Evolutionary conservation across 139 green algal genomes (phyloP), one percentile per base, ranked within the genome.

Genomic region (Micromonas pusilla): DNA sequence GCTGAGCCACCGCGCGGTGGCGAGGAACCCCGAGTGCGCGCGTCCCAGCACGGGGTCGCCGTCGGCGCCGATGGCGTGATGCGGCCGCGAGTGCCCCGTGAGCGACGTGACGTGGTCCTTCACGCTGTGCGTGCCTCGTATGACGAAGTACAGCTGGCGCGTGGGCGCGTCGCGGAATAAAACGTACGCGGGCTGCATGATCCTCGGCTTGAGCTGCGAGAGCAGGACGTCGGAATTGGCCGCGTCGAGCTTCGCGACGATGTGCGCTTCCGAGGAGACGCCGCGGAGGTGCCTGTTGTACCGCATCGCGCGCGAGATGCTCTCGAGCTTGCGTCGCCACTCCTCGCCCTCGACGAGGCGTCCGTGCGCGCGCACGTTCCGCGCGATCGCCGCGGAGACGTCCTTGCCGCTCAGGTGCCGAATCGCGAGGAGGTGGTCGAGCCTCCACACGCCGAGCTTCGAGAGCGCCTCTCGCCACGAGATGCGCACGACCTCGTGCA

Each of bases 21-120:
- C 71, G 9, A 88, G 66, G 75, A 88, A 88, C 63, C 84, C 84
- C 57, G 66, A 78, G 64, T 88, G 84, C 31, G 84, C 84, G 71
- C 88, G 86, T n/a, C 84, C 84, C 0, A 88, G 67, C n/a, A 84
- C 74, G 16, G 87, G 54, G 3, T 65, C 34, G 26, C 81, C 83
- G 36, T 67, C 28, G 20, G 23, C 68, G 52, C 62, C 79, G 26
- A 62, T 65, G 39, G 31, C 34, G 72, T 80, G 57, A 73, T 68
- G 45, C 2, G 67, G 67, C 21, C 45, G 33, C 20, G 66, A 63
- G 20, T 60, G 9, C 36, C 57, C 84, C 28, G 79, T 88, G 33
- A 87, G 54, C 2, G 32, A 70, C 37, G 84, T 88, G 13, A 88
- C 60, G 23, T 52, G 85, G 84, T 88, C 84, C 71, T 84, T 85